phyloP scores from a whole-genome alignment of 495 filamentous ascomycete species.

The Usnea hakonensis region DNA sequence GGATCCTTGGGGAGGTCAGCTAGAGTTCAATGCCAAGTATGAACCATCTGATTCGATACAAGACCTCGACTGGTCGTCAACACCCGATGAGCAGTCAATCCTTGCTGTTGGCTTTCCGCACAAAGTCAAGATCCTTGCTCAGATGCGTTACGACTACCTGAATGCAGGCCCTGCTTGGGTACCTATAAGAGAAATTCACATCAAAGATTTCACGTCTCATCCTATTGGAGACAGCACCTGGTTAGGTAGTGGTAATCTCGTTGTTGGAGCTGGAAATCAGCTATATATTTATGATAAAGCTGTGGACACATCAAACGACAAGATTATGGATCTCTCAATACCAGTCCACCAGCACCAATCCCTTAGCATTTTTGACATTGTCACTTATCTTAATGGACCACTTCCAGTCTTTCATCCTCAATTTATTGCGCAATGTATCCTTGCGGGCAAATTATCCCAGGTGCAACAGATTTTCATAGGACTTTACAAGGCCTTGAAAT shows the following conservation, averaged over 20 bases:
- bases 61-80: slow-evolving; percentile 92
- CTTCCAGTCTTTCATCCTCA: slow-evolving; percentile 92
- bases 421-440: slow-evolving; percentile 80
- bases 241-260: slow-evolving; percentile 73
- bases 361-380: slow-evolving; percentile 69
- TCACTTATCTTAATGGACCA: slow-evolving; percentile 76
- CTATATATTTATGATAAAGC: slow-evolving; percentile 78
- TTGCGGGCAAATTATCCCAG: slow-evolving; percentile 64
- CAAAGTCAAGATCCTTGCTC: slow-evolving; percentile 73
- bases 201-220: slow-evolving; percentile 75
- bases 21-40: slow-evolving; percentile 75
- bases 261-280: slow-evolving; percentile 87
- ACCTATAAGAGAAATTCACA: slow-evolving; percentile 70
- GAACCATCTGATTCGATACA: slow-evolving; percentile 65
- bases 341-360: slow-evolving; percentile 42
- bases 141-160: slow-evolving; percentile 90
- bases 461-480: slow-evolving; percentile 69
- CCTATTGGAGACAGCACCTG: slow-evolving; percentile 91
- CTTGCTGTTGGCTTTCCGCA: slow-evolving; percentile 87
- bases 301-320: slow-evolving; percentile 55
- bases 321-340: slow-evolving; percentile 57
- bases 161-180: slow-evolving; percentile 89
- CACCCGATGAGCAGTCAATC: slow-evolving; percentile 83
- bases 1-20: slow-evolving; percentile 72
- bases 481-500: slow-evolving; percentile 74